Evolutionary conservation across 345 rosid species (phyloP), one percentile per base, ranked within the genome.

Genomic region (Iberis pinnata): DNA sequence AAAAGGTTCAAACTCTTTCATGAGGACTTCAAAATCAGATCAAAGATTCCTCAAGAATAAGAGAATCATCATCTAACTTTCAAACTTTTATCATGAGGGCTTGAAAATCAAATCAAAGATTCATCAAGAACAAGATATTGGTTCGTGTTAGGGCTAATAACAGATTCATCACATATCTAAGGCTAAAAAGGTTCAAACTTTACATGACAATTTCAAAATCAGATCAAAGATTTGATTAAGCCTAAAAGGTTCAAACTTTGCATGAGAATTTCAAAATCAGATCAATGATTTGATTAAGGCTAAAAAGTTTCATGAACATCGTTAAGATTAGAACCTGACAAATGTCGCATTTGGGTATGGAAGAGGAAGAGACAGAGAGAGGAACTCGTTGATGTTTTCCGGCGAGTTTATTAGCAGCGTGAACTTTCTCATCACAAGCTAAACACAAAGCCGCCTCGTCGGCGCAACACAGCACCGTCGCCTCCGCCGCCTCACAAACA

Each of bases 391-490:
- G 89, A 64, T 92, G 98, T 77, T 92, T 92, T 61, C 83, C 79
- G 7, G 98, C 98, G 20, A 92, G 84, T 86, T 92, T 92, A 72
- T 88, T 92, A 20, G 95, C 95, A 0, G 95, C 96, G 65, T 92
- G 98, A 13, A 92, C 64, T 69, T 88, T 81, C 67, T 82, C 84
- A 26, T 92, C 98, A 48, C 98, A 92, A 10, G 70, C 74, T 83
- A 77, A 88, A 73, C 98, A 92, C 45, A 92, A 70, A 18, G 96
- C 98, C 53, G 98, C 98, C 78, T 92, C 98, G 56, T 92, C 96
- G n/a, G 98, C 96, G 63, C 98, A 92, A 63, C 98, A 92, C 20
- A 92, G 70, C 67, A 92, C 96, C 60, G 62, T 75, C 29, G 98
- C 98, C 79, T 85, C 98, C 68, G 93, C 89, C 44, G 67, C 71